Evolutionary conservation across 345 rosid genomes (phyloP), one percentile per base, ranked within the genome.

Genomic region (Murraya koenigii): DNA sequence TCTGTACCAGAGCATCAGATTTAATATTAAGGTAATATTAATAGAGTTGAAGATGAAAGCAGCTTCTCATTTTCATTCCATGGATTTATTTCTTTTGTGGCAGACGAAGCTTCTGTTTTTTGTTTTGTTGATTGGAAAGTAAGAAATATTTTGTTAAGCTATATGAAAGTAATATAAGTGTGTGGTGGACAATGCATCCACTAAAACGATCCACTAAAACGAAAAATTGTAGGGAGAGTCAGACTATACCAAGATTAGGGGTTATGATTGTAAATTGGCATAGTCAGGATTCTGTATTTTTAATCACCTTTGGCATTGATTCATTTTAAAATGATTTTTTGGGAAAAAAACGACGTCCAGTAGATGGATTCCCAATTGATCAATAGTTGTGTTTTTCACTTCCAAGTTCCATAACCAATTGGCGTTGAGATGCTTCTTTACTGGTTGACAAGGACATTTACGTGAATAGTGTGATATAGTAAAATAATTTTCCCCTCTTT

Each of bases 1-100:
- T 39, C 13, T 41, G 38, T 74, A 7, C 65, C 62, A 35, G 49
- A 61, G 64, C 38, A 41, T 49, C 38, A 38, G 23, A 76, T 23
- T 32, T 20, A 11, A 69, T 68, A 74, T 39, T 11, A 68, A 71
- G 83, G 83, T 44, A 44, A 44, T 44, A 44, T 44, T 81, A 52
- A 72, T 66, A 55, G 19, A 26, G 20, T 44, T 44, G 49, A 44
- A 11, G 15, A 44, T 44, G 59, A 10, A 60, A 14, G 6, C 9
- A 28, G 17, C 5, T 61, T 2, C 10, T 69, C 11, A 0, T 63
- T 61, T 23, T 26, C 14, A 39, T 41, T 39, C 6, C 22, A 6
- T 33, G 32, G 11, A 8, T 58, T 58, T 22, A 22, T 58, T 20
- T 8, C 10, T n/a, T 20, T 22, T n/a, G 26, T 10, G 62, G 23